A percentile compares a stretch with the other conserved stretches of the same genome.
Conservation (phyloP, 352 stramenopile genomes). For the Saprolegnia parasitica region DNA sequence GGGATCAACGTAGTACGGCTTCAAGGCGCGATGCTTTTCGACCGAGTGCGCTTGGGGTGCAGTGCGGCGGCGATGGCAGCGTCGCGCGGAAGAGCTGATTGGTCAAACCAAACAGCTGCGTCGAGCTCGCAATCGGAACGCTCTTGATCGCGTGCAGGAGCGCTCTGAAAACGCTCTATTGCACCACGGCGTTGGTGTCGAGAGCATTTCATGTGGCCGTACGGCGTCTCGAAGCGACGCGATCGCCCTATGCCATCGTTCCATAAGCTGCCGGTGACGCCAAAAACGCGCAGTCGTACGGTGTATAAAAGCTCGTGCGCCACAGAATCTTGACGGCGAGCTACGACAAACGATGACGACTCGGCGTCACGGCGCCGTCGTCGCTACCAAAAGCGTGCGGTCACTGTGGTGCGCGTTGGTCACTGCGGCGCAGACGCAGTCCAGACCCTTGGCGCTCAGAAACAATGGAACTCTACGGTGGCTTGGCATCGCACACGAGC, state of each 20-base stretch:
- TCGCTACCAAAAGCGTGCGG: neutral
- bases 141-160: neutral
- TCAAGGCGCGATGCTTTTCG: neutral
- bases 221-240: neutral
- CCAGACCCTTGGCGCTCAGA: neutral
- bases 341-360: neutral
- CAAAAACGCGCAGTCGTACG: neutral
- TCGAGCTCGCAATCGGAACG: neutral
- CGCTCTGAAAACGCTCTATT: neutral
- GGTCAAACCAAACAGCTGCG: neutral
- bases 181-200: neutral
- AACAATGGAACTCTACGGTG: constrained; percentile 12
- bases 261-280: neutral
- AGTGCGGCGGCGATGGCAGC: neutral
- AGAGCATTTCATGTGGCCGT: neutral
- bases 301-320: neutral
- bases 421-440: neutral
- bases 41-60: neutral
- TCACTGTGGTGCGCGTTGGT: neutral
- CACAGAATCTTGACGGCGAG: neutral
- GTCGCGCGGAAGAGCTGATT: neutral
- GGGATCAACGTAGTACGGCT: too few species aligned
- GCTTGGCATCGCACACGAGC: neutral
- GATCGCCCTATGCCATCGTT: neutral
- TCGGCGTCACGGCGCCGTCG: too few species aligned